A percentile compares a stretch with the other conserved stretches of the same genome.
These are phyloP conservation scores for Tylopilus sp. DNA, from an alignment of 768 basidiomycete genomes.

Conservation along the genomic window DNA sequence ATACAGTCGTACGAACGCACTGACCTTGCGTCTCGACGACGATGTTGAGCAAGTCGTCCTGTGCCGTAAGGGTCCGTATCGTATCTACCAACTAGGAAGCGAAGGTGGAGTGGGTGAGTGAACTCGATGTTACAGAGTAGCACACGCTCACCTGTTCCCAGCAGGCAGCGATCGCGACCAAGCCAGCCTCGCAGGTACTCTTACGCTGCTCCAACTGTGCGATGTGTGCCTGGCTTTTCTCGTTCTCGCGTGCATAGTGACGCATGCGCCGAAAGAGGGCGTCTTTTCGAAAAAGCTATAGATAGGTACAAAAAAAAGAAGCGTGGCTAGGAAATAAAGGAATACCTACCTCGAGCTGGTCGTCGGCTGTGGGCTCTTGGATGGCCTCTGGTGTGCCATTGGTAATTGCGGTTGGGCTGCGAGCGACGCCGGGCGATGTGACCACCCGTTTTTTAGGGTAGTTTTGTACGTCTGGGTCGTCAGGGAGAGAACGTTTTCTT, in stretches of 20 bases:
- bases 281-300: slow-evolving; percentile 79
- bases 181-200: slow-evolving; percentile 62
- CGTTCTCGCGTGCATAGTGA: slow-evolving; percentile 74
- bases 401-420: slow-evolving; percentile 42
- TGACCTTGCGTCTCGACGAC: slow-evolving; percentile 43
- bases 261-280: slow-evolving; percentile 84
- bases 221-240: slow-evolving; percentile 58
- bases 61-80: slow-evolving; percentile 54
- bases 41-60: slow-evolving; percentile 46
- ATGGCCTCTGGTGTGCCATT: slow-evolving; percentile 37
- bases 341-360: slow-evolving; percentile 62
- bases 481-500: slow-evolving; percentile 55
- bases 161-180: slow-evolving; percentile 72
- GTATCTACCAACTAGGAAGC: slow-evolving; percentile 59
- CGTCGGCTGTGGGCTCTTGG: slow-evolving; percentile 46
- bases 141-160: slow-evolving; percentile 66
- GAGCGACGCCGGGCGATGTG: slow-evolving; percentile 39
- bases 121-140: background rate
- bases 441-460: slow-evolving; percentile 57
- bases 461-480: slow-evolving; percentile 43
- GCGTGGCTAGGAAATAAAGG: slow-evolving; percentile 20
- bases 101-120: slow-evolving; percentile 2
- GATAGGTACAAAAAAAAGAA: slow-evolving; percentile 9
- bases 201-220: slow-evolving; percentile 64
- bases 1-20: background rate